phyloP scores from a whole-genome alignment of 2,329 filamentous ascomycete genomes.

The Rasamsonia emersonii region DNA sequence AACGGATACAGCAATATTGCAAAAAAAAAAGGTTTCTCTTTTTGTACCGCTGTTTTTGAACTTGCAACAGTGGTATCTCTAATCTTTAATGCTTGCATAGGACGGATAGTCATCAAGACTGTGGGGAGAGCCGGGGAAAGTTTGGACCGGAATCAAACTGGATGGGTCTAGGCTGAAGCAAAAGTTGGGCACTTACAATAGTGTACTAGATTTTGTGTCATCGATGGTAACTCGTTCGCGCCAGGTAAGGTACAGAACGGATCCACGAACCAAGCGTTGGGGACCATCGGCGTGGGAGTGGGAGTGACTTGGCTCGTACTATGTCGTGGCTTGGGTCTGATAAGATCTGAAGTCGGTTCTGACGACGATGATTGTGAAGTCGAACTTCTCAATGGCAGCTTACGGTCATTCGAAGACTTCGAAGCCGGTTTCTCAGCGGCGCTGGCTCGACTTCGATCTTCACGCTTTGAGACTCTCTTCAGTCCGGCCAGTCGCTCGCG shows the following conservation, averaged over 20 bases:
- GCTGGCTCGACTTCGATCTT: conserved; percentile 10
- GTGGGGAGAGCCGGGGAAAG: no score
- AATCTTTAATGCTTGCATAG: no score
- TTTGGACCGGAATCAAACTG: no score
- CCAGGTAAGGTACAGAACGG: conserved; percentile 27
- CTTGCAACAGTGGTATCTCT: no score
- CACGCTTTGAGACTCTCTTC: conserved; percentile 26
- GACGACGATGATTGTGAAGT: conserved; percentile 1
- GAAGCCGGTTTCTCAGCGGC: no score
- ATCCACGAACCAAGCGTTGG: conserved; percentile 22
- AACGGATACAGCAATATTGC: no score
- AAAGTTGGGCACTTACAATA: conserved; percentile 22
- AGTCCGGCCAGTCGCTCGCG: conserved; percentile 31
- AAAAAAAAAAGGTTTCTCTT: no score
- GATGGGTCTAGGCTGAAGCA: no score
- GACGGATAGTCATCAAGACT: no score
- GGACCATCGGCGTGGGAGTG: conserved; percentile 11
- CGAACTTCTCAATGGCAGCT: conserved; percentile 4
- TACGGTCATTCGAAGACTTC: conserved; percentile 9
- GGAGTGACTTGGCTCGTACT: conserved; percentile 10
- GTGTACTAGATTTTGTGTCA: conserved; percentile 21
- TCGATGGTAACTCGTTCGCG: conserved; percentile 15
- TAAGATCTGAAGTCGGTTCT: background rate
- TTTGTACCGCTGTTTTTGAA: no score
- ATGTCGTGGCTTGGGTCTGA: conserved; percentile 7